Evolutionary conservation across 768 basidiomycete species (phyloP), one percentile per base, ranked within the genome.

Genomic region (Asterophora lycoperdoides): DNA sequence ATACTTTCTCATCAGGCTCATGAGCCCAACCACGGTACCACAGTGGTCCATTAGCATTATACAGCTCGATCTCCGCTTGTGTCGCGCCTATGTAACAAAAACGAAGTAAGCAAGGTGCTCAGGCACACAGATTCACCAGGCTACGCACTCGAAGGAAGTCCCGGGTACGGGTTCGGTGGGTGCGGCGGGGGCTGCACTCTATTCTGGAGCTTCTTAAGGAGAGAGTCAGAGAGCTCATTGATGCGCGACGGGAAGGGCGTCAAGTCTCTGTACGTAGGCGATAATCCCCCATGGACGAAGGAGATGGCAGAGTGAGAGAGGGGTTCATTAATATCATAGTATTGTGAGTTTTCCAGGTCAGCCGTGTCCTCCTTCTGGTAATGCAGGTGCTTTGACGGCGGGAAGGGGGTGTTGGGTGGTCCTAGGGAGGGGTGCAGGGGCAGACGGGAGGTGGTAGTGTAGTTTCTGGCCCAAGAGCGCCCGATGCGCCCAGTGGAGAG

Each of bases 11-110:
- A 44, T 94, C 90, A 19, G 70, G 66, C 10, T 85, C 82, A 43
- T 81, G 72, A 13, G 95, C 95, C 82, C 93, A 93, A 1, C 93
- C 93, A 9, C 96, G 79, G 64, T 93, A 96, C 96, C 96, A 97
- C 38, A 94, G 66, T 3, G 93, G 93, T 0, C 95, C 95, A 36
- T 90, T 80, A 1, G 75, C 60, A 18, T 75, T 78, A 58, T 95
- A 96, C 30, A 97, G 62, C 29, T 79, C 75, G 6, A 71, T 60
- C 65, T 97, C 93, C 50, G 83, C 83, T 0, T 56, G 56, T 0
- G 86, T 86, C 5, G 89, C 71, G 33, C 71, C 80, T 58, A 58
- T 39, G 6, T 23, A 23, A 23, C 23, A 23, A 6, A 23, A 23
- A 23, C 6, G 23, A 4, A 75, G 71, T 55, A 20, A 55, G 38